Base-by-base conservation (phyloP, 2,329 filamentous ascomycete genomes). In the Alternaria novae-zelandiae region DNA sequence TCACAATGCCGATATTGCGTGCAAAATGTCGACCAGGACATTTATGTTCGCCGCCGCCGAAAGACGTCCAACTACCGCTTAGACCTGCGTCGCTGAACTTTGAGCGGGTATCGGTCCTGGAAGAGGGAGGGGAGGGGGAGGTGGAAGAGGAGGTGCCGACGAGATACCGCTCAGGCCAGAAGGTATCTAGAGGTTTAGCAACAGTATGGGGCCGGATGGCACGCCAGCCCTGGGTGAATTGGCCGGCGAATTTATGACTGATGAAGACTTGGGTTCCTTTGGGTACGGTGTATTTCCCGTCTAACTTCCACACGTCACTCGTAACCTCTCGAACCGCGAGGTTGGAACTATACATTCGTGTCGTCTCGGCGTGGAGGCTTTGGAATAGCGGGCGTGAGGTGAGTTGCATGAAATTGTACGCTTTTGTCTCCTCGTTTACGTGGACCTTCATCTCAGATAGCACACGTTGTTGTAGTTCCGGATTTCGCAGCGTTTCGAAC, bases 121-220 rank as follows among this genome's bases (percentile, higher is more conserved):
- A n/a, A n/a, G n/a, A n/a, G n/a, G n/a, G n/a, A n/a, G n/a, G n/a
- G n/a, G n/a, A n/a, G n/a, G n/a, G n/a, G n/a, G n/a, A n/a, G n/a
- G n/a, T n/a, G 3, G 30, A 36, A 15, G 30, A 1, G 32, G 32
- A 36, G 7, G 32, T 36, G 32, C n/a, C 3, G 1, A 56, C 45
- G n/a, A 71, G 47, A 43, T 61, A 70, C 5, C 69, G 54, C 28
- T 70, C 69, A 3, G 61, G 17, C 69, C 69, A 71, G 20, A 71
- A 71, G 4, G 43, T 43, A 13, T 45, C 49, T 0, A 71, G 56
- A 0, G 69, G 66, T 4, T 50, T 30, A 1, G 45, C n/a, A 1
- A 63, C 30, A n/a, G 57, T 41, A 1, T 54, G 21, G 0, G 66
- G 63, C 0, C 63, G 56, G 5, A 61, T 36, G 1, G 28, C 1